phyloP scores from a whole-genome alignment of 2,329 filamentous ascomycete species.

The Corynespora cassiicola region DNA sequence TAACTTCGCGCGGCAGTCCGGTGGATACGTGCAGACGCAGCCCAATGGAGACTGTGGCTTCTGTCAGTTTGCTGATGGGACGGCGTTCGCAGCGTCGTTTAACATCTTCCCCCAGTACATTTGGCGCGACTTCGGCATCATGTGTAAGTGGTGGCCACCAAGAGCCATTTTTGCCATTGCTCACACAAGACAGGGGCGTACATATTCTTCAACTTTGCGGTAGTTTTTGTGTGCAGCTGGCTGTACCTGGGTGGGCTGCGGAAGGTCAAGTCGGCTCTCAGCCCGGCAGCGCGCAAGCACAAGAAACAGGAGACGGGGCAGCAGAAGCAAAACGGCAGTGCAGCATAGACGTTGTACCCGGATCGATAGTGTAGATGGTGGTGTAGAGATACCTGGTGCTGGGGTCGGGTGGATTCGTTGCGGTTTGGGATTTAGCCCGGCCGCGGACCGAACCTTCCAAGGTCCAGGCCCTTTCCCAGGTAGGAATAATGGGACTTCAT shows the following conservation, averaged over 20 bases:
- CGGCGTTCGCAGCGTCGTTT: conserved; percentile 63
- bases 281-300: conserved; percentile 38
- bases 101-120: conserved; percentile 67
- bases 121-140: conserved; percentile 72
- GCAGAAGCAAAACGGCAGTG: conserved; percentile 30
- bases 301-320: conserved; percentile 39
- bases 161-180: conserved; percentile 8
- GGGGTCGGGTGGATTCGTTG: conserved; percentile 31
- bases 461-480: conserved; percentile 11
- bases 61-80: conserved; percentile 68
- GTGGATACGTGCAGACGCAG: conserved; percentile 67
- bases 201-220: conserved; percentile 68
- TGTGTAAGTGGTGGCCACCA: conserved; percentile 47
- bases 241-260: conserved; percentile 56
- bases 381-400: conserved; percentile 15
- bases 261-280: conserved; percentile 44
- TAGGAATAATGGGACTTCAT: conserved; percentile 18
- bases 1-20: conserved; percentile 58
- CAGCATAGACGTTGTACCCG: conserved; percentile 22
- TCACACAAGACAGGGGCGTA: conserved; percentile 54
- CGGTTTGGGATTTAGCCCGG: conserved; percentile 15
- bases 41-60: conserved; percentile 66
- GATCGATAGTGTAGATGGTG: conserved; percentile 9
- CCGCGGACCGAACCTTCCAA: conserved; percentile 29
- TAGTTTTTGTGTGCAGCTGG: conserved; percentile 62